Evolutionary conservation across 768 basidiomycete species (phyloP).

Genomic region (Phlegmacium glaucopus): DNA sequence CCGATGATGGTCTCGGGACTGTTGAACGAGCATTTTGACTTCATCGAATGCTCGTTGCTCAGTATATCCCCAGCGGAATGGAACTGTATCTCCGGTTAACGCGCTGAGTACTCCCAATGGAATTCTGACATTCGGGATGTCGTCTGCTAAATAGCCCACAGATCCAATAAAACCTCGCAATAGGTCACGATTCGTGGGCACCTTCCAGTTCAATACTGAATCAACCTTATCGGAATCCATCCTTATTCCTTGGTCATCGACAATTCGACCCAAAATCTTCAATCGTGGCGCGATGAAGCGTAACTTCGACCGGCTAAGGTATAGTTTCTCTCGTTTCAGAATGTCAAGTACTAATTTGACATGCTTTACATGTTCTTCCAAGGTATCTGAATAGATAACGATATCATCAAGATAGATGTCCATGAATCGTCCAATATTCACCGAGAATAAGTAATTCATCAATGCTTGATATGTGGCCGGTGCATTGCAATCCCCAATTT

Average conservation of each 20-base stretch:
- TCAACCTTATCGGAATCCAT: constrained; percentile 44
- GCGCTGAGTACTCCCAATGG: constrained; percentile 30
- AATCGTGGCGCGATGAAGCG: constrained; percentile 25
- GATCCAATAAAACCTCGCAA: constrained; percentile 27
- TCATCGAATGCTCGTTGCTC: constrained; percentile 30
- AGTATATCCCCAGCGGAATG: constrained; percentile 20
- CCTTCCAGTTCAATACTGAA: constrained; percentile 25
- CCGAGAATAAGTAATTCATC: constrained; percentile 38
- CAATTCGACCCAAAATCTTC: constrained; percentile 19
- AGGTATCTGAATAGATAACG: constrained; percentile 35
- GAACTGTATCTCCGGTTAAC: constrained; percentile 15
- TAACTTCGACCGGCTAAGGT: constrained; percentile 30
- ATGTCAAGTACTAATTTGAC: constrained; percentile 27
- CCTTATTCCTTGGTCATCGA: constrained; percentile 30
- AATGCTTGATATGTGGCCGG: constrained; percentile 39
- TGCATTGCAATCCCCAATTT: constrained; percentile 29
- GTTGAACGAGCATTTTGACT: constrained; percentile 20
- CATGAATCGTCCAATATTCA: constrained; percentile 33
- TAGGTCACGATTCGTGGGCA: constrained; percentile 24
- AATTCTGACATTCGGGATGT: constrained; percentile 25
- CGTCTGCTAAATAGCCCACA: constrained; percentile 24
- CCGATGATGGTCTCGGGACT: constrained; percentile 16
- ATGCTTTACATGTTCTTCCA: constrained; percentile 31
- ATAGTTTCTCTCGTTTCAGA: constrained; percentile 28
- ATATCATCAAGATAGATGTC: constrained; percentile 33